These are phyloP conservation scores for Didymella exigua DNA, from an alignment of 2,329 filamentous ascomycete species.

Conservation along the genomic window DNA sequence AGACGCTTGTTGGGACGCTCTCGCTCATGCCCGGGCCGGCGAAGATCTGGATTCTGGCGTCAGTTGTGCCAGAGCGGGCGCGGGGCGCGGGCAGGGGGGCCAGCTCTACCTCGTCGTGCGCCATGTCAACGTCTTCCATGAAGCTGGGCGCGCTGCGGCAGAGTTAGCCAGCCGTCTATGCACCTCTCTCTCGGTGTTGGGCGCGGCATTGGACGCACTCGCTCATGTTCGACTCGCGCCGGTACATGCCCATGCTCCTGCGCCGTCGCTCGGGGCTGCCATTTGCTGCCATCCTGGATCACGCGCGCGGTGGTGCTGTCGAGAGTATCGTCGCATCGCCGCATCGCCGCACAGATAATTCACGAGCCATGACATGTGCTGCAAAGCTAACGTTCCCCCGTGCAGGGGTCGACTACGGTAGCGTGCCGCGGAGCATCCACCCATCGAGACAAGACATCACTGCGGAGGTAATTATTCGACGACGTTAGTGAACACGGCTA, in stretches of 20 bases:
- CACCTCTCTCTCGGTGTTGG: too few species aligned
- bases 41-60: conserved; percentile 66
- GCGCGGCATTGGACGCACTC: conserved; percentile 34
- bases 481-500: too few species aligned
- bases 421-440: too few species aligned
- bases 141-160: conserved; percentile 64
- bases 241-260: conserved; percentile 59
- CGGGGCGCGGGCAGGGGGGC: conserved; percentile 24
- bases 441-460: too few species aligned
- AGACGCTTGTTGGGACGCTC: conserved; percentile 90
- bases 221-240: conserved; percentile 70
- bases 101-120: conserved; percentile 80
- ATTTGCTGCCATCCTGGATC: conserved; percentile 37
- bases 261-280: conserved; percentile 44
- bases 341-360: conserved; percentile 11
- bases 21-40: conserved; percentile 85
- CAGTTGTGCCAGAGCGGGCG: conserved; percentile 37
- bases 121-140: conserved; percentile 97
- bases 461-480: too few species aligned
- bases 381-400: too few species aligned
- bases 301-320: background rate
- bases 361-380: conserved; percentile 10
- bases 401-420: background rate
- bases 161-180: background rate
- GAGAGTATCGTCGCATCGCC: conserved; percentile 1